Percentiles rank a stretch among this genome's conserved stretches.
phyloP scores from a whole-genome alignment of 108 stramenopile genomes.

The Ochromonas danica region DNA sequence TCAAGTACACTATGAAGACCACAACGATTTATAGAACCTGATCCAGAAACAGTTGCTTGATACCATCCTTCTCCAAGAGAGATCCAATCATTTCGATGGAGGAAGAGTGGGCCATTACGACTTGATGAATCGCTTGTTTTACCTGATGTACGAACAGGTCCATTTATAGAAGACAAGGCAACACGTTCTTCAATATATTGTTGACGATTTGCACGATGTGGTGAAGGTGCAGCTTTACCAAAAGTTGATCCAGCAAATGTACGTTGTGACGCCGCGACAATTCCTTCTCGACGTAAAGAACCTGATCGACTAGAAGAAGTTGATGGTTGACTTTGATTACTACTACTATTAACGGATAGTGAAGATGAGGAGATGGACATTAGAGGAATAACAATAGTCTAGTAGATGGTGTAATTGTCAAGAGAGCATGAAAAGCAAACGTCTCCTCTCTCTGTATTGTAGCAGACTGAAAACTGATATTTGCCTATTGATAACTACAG shows the following conservation, averaged over 20 bases:
- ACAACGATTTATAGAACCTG: neutral
- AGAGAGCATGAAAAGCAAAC: too few relatives aligned
- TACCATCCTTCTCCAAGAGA: slow-evolving; percentile 19
- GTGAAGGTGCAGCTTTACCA: neutral
- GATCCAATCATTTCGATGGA: neutral
- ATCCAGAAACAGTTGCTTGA: neutral
- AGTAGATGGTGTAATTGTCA: too few relatives aligned
- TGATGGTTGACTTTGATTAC: too few relatives aligned
- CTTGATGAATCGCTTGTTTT: neutral
- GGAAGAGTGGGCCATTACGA: neutral
- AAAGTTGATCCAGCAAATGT: neutral
- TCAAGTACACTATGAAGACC: slow-evolving; percentile 10
- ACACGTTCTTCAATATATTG: neutral
- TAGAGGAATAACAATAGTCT: too few relatives aligned
- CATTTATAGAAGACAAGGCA: neutral
- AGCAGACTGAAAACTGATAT: too few relatives aligned
- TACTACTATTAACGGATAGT: too few relatives aligned
- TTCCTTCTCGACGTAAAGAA: too few relatives aligned
- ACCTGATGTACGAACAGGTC: neutral
- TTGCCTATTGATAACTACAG: too few relatives aligned
- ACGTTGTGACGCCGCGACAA: neutral
- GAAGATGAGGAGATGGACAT: too few relatives aligned
- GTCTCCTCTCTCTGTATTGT: too few relatives aligned
- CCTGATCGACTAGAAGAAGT: too few relatives aligned
- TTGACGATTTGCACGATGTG: neutral